Evolutionary conservation across 2,329 filamentous ascomycete species (phyloP).

Genomic region (Penicillium polonicum): DNA sequence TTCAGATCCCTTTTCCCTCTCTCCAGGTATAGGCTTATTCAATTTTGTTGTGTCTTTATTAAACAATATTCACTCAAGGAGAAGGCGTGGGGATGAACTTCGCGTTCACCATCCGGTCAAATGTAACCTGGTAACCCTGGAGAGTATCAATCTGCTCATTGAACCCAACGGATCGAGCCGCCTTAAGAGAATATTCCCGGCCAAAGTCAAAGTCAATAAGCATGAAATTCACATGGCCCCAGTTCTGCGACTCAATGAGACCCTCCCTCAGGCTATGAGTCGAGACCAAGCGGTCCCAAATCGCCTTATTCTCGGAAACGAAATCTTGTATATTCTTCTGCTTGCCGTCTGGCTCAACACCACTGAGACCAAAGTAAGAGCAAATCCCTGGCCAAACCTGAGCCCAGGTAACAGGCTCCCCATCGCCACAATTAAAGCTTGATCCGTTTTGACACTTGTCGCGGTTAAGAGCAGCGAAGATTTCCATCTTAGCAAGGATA

Average conservation of each 20-base stretch:
- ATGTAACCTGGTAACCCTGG: conserved; percentile 16
- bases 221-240: conserved; percentile 20
- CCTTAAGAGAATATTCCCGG: conserved; percentile 20
- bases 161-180: conserved; percentile 21
- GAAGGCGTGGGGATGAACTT: conserved; percentile 37
- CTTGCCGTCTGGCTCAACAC: conserved; percentile 15
- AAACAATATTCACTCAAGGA: neutral
- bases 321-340: conserved; percentile 8
- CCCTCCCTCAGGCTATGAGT: conserved; percentile 17
- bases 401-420: conserved; percentile 23
- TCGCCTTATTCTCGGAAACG: conserved; percentile 10
- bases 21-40: neutral
- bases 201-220: conserved; percentile 25
- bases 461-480: conserved; percentile 26
- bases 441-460: conserved; percentile 19
- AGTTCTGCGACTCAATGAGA: conserved; percentile 18
- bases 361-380: conserved; percentile 28
- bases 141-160: conserved; percentile 23
- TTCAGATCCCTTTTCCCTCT: too few relatives aligned
- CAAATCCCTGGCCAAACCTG: conserved; percentile 28
- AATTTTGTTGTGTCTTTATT: neutral
- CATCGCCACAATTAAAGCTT: conserved; percentile 28
- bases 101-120: conserved; percentile 25
- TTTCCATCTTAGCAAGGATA: conserved; percentile 25
- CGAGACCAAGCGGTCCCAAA: conserved; percentile 18